Evolutionary conservation across 176 grass and related monocot species (phyloP).

Genomic region (Triticum timopheevii): DNA sequence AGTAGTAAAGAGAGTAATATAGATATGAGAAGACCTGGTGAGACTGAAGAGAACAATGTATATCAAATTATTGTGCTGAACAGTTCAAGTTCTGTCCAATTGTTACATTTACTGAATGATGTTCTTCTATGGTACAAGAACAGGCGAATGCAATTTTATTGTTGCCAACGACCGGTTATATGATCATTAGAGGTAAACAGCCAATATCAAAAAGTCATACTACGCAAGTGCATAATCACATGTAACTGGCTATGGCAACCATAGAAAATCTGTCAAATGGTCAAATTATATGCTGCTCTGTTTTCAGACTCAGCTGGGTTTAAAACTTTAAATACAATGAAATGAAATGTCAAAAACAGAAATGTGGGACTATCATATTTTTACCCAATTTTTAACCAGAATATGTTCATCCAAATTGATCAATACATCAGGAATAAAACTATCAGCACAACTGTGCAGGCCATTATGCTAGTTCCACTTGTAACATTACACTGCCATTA

Average conservation of each 20-base stretch:
- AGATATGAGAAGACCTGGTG: not conserved
- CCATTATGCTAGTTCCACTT: conserved; percentile 4
- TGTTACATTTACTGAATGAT: not conserved
- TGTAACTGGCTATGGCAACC: not conserved
- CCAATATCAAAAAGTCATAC: not conserved
- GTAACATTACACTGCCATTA: not conserved
- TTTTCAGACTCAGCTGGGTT: not conserved
- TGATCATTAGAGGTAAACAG: not conserved
- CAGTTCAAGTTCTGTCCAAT: not conserved
- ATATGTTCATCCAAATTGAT: conserved; percentile 19
- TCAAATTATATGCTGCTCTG: not conserved
- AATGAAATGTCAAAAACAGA: not conserved
- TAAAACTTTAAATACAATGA: not conserved
- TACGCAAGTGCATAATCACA: not conserved
- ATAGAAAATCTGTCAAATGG: not conserved
- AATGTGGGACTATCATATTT: not conserved
- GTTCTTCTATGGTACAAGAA: not conserved
- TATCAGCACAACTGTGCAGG: not conserved
- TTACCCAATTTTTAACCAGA: not conserved
- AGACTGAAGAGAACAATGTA: not conserved
- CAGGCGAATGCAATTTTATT: not conserved
- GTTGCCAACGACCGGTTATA: not conserved
- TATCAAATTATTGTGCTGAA: not conserved
- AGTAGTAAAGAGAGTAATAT: not conserved
- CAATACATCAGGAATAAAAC: not conserved